Evolutionary conservation across 139 green algal genomes (phyloP).

Genomic region (Deuterostichococcus epilithicus): DNA sequence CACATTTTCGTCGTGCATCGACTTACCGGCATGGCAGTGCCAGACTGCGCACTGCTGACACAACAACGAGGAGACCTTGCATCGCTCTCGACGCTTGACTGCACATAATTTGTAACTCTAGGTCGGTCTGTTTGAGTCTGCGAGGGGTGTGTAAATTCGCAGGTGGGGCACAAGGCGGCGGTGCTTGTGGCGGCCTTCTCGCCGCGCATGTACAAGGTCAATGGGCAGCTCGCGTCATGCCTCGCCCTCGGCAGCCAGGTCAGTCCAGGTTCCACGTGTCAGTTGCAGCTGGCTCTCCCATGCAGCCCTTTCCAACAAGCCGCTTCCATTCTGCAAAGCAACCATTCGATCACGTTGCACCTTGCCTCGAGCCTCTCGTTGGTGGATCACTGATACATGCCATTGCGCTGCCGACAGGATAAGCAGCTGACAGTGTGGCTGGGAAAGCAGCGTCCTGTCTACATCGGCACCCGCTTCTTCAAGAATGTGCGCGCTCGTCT

Average conservation of each 20-base stretch:
- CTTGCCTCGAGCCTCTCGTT: neutral
- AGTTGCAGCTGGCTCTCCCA: no score
- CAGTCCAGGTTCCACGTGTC: no score
- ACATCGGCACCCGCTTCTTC: slow-evolving; percentile 35
- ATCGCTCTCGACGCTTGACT: no score
- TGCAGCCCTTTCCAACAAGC: no score
- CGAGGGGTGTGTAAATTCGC: no score
- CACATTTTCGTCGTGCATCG: slow-evolving; percentile 5
- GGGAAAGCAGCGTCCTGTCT: slow-evolving; percentile 10
- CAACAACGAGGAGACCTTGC: no score
- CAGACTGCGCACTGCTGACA: no score
- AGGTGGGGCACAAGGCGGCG: slow-evolving; percentile 55
- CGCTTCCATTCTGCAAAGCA: no score
- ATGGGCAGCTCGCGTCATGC: slow-evolving; percentile 19
- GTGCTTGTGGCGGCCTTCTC: slow-evolving; percentile 67
- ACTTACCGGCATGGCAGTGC: no score
- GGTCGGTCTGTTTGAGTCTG: no score
- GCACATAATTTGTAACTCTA: no score
- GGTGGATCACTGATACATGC: neutral
- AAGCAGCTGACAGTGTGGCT: slow-evolving; percentile 7
- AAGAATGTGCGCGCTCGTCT: neutral
- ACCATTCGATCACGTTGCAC: no score
- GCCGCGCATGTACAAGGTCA: slow-evolving; percentile 54
- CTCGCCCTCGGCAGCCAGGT: slow-evolving; percentile 69
- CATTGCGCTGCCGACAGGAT: neutral